Evolutionary conservation across 2,329 filamentous ascomycete genomes (phyloP).

Genomic region (Colletotrichum magnum): DNA sequence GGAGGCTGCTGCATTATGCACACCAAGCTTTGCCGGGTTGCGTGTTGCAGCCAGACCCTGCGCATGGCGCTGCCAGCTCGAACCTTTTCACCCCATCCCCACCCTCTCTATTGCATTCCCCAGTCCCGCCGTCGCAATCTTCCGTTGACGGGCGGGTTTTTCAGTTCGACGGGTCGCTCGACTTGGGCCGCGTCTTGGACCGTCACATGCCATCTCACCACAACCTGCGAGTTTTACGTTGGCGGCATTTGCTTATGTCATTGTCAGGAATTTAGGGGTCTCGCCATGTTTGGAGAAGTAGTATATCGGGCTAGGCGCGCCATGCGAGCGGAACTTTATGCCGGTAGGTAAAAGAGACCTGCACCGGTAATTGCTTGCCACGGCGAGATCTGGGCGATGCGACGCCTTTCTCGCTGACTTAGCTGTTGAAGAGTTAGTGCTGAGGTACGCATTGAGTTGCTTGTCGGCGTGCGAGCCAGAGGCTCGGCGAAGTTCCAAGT

Average conservation of each 20-base stretch:
- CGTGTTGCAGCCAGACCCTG: background rate
- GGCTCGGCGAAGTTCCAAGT: background rate
- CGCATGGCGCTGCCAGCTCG: no score
- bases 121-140: background rate
- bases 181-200: background rate
- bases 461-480: background rate
- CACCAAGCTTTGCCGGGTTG: background rate
- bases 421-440: background rate
- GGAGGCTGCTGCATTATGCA: background rate
- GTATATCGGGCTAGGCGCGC: conserved; percentile 12
- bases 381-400: background rate
- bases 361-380: conserved; percentile 16
- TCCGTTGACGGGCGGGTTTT: background rate
- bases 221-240: background rate
- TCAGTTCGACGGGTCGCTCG: no score
- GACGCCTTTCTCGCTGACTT: no score
- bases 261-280: conserved; percentile 20
- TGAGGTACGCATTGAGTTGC: background rate
- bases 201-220: conserved; percentile 19
- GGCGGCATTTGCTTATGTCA: conserved; percentile 24
- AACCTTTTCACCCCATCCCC: no score
- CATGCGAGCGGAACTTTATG: conserved; percentile 27
- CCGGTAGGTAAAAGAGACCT: conserved; percentile 21
- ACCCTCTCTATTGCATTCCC: background rate
- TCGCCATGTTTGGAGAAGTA: conserved; percentile 17